phyloP scores from a whole-genome alignment of 1,284 basidiomycete species.

The Trichosporon sp. region DNA sequence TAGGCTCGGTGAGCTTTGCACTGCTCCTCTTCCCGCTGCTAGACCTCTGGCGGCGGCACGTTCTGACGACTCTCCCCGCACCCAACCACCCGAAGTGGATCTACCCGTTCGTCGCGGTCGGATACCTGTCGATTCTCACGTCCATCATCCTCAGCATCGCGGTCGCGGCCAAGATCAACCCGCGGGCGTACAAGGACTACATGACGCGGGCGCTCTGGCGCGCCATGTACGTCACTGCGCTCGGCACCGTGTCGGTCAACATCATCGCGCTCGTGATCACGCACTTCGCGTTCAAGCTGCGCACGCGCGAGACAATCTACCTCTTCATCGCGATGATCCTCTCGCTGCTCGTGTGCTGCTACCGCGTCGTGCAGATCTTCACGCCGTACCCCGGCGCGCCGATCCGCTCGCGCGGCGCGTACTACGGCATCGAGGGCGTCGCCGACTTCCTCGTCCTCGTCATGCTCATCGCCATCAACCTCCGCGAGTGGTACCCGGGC shows the following conservation, averaged over 20 bases:
- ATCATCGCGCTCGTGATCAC: slow-evolving; percentile 27
- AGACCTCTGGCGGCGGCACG: slow-evolving; percentile 27
- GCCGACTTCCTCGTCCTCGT: slow-evolving; percentile 9
- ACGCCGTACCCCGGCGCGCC: slow-evolving; percentile 9
- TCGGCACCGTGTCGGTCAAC: slow-evolving; percentile 22
- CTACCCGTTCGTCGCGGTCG: neutral
- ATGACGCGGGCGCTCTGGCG: neutral
- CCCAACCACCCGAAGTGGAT: slow-evolving; percentile 13
- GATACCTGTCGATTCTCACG: slow-evolving; percentile 17
- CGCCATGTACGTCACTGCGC: slow-evolving; percentile 14
- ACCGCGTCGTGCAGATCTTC: slow-evolving; percentile 26
- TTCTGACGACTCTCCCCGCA: slow-evolving; percentile 9
- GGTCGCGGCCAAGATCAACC: slow-evolving; percentile 12
- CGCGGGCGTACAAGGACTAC: neutral
- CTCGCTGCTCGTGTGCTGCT: slow-evolving; percentile 20
- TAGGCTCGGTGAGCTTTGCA: slow-evolving; percentile 31
- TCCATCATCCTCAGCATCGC: slow-evolving; percentile 28
- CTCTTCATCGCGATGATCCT: slow-evolving; percentile 16
- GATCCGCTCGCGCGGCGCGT: slow-evolving; percentile 17
- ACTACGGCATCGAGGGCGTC: slow-evolving; percentile 26
- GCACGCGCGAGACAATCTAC: slow-evolving; percentile 7
- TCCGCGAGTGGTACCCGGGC: slow-evolving; percentile 15
- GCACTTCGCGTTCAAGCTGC: slow-evolving; percentile 15
- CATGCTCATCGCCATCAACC: slow-evolving; percentile 11
- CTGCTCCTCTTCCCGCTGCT: slow-evolving; percentile 36